phyloP scores from a whole-genome alignment of 2,329 filamentous ascomycete species.

The Aspergillus luchuensis region DNA sequence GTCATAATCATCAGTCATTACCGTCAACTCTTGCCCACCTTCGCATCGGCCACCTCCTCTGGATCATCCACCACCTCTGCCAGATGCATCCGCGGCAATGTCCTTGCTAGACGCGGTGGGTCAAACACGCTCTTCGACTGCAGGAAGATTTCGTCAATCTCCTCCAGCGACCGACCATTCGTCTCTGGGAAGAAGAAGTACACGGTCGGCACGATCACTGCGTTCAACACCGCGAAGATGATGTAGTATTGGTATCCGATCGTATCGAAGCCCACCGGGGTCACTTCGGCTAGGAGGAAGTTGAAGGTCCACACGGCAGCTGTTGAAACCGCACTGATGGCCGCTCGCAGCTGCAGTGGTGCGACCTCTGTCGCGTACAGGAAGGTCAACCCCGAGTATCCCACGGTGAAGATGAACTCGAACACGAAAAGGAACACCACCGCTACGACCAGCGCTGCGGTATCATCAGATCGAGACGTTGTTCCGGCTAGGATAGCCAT shows the following conservation, averaged over 20 bases:
- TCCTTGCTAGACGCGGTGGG: slow-evolving; percentile 27
- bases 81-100: slow-evolving; percentile 19
- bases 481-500: slow-evolving; percentile 51
- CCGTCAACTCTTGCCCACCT: neutral
- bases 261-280: slow-evolving; percentile 40
- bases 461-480: slow-evolving; percentile 49
- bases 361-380: slow-evolving; percentile 62
- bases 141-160: slow-evolving; percentile 44
- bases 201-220: slow-evolving; percentile 33
- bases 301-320: slow-evolving; percentile 45
- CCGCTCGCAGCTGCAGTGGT: slow-evolving; percentile 43
- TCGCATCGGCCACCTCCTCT: neutral
- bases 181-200: slow-evolving; percentile 46
- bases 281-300: slow-evolving; percentile 42
- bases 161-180: slow-evolving; percentile 41
- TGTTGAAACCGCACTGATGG: slow-evolving; percentile 60
- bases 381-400: slow-evolving; percentile 62
- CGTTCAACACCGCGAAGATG: slow-evolving; percentile 47
- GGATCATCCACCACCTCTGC: slow-evolving; percentile 15
- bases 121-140: slow-evolving; percentile 34
- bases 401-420: slow-evolving; percentile 63
- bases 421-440: slow-evolving; percentile 62
- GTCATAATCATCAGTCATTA: neutral
- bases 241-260: slow-evolving; percentile 54
- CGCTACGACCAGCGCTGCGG: slow-evolving; percentile 53